phyloP scores from a whole-genome alignment of 2,329 filamentous ascomycete genomes.

The Aspergillus sp. region DNA sequence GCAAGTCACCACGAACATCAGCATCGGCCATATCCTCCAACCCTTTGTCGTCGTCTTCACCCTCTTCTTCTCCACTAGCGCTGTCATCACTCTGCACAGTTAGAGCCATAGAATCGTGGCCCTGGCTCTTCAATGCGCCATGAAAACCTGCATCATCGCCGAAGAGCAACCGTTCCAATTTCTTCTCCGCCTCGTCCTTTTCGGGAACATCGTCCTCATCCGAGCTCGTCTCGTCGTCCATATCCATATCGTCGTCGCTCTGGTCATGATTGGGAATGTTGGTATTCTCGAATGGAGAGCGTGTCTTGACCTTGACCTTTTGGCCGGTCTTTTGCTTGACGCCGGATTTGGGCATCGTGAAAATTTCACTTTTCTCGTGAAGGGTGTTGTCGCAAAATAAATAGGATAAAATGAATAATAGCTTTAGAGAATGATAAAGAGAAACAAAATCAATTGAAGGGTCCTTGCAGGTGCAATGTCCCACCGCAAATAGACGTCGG shows the following conservation, averaged over 20 bases:
- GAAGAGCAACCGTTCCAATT: slow-evolving; percentile 82
- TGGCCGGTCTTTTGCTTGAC: slow-evolving; percentile 27
- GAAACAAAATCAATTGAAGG: background rate
- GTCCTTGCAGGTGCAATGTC: background rate
- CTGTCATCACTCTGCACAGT: slow-evolving; percentile 23
- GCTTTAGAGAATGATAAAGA: background rate
- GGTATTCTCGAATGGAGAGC: slow-evolving; percentile 18
- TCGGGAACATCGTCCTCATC: slow-evolving; percentile 40
- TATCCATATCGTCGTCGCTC: slow-evolving; percentile 19
- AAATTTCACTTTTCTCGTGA: background rate
- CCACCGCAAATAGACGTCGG: background rate
- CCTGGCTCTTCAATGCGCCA: slow-evolving; percentile 60
- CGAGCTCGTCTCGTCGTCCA: slow-evolving; percentile 19
- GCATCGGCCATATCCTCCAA: slow-evolving; percentile 69
- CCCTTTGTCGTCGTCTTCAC: slow-evolving; percentile 44
- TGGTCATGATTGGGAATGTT: slow-evolving; percentile 10
- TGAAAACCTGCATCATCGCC: slow-evolving; percentile 82
- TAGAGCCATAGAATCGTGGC: slow-evolving; percentile 36
- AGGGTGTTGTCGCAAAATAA: background rate
- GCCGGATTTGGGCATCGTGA: slow-evolving; percentile 21
- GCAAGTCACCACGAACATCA: slow-evolving; percentile 46
- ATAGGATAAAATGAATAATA: background rate
- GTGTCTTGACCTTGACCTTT: slow-evolving; percentile 14
- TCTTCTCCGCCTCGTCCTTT: slow-evolving; percentile 78
- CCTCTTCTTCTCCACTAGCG: slow-evolving; percentile 18